Conservation (phyloP, 805 yeast species). For the Metschnikowia kunwiensis region DNA sequence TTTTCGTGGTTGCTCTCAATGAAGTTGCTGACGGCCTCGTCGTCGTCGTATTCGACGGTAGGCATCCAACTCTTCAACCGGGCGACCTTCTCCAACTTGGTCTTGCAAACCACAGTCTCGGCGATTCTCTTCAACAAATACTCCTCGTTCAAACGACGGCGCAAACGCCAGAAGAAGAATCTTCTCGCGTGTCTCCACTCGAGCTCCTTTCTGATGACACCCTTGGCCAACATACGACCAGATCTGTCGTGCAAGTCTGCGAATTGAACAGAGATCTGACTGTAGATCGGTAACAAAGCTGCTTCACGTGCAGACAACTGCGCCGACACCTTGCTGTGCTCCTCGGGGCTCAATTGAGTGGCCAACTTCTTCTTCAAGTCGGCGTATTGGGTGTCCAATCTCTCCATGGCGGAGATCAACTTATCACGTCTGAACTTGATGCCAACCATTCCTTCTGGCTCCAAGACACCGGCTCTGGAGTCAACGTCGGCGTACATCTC, state of each 20-base stretch:
- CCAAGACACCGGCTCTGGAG: conserved; percentile 95
- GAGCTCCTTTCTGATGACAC: conserved; percentile 78
- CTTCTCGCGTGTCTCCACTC: conserved; percentile 89
- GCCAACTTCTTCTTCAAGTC: conserved; percentile 61
- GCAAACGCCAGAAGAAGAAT: conserved; percentile 97
- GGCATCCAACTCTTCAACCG: conserved; percentile 88
- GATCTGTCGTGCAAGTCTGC: conserved; percentile 98
- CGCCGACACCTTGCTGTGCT: conserved; percentile 60
- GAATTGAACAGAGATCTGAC: conserved; percentile 90
- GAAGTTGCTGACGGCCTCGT: conserved; percentile 77
- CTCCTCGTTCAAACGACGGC: conserved; percentile 93
- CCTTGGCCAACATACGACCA: conserved; percentile 96
- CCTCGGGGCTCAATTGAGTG: conserved; percentile 54
- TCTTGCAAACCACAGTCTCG: conserved; percentile 51
- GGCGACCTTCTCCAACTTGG: conserved; percentile 79
- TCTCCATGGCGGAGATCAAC: conserved; percentile 82
- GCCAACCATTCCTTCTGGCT: conserved; percentile 99
- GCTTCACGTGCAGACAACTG: conserved; percentile 77
- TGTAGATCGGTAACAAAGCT: conserved; percentile 78
- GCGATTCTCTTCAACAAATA: conserved; percentile 74
- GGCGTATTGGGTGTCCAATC: conserved; percentile 77
- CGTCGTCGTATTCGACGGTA: conserved; percentile 65
- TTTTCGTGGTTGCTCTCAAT: conserved; percentile 72
- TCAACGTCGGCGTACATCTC: conserved; percentile 98
- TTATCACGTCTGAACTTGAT: conserved; percentile 95